phyloP scores from a whole-genome alignment of 345 rosid genomes.

The Salix suchowensis region DNA sequence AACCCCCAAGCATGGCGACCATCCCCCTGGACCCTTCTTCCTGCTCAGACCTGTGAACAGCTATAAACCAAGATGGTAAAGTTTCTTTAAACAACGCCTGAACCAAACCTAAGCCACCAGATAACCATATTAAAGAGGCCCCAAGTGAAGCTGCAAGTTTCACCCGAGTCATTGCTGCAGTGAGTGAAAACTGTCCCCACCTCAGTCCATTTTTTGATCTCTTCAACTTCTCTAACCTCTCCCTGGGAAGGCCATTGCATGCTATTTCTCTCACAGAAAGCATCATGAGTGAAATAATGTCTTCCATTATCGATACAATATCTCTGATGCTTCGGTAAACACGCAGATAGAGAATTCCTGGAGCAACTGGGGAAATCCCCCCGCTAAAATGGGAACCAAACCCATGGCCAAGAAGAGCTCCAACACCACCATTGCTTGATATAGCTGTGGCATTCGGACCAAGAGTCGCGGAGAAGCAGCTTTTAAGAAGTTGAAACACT shows the following conservation, averaged over 20 bases:
- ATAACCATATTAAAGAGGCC: constrained; percentile 81
- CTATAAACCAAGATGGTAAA: constrained; percentile 88
- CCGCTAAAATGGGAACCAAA: constrained; percentile 78
- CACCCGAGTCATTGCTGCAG: constrained; percentile 67
- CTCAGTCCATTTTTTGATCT: constrained; percentile 59
- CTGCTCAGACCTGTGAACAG: constrained; percentile 53
- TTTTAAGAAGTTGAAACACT: constrained; percentile 81
- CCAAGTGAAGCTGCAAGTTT: constrained; percentile 89
- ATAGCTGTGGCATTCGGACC: constrained; percentile 48
- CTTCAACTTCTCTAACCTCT: constrained; percentile 53
- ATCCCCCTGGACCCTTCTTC: constrained; percentile 52
- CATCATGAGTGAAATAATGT: constrained; percentile 79
- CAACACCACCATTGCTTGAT: constrained; percentile 74
- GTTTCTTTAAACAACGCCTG: constrained; percentile 77
- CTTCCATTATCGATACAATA: constrained; percentile 75
- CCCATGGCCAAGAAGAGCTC: constrained; percentile 96
- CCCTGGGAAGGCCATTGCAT: constrained; percentile 43
- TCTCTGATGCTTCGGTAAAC: constrained; percentile 68
- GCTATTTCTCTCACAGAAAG: constrained; percentile 74
- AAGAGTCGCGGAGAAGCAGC: constrained; percentile 80
- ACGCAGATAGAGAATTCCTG: constrained; percentile 79
- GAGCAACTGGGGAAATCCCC: constrained; percentile 84
- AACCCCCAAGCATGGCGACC: constrained; percentile 80
- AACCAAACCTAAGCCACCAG: constrained; percentile 73
- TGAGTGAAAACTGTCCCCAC: constrained; percentile 74